phyloP scores from a whole-genome alignment of 1,284 basidiomycete genomes.

The Coniferiporia weirii region DNA sequence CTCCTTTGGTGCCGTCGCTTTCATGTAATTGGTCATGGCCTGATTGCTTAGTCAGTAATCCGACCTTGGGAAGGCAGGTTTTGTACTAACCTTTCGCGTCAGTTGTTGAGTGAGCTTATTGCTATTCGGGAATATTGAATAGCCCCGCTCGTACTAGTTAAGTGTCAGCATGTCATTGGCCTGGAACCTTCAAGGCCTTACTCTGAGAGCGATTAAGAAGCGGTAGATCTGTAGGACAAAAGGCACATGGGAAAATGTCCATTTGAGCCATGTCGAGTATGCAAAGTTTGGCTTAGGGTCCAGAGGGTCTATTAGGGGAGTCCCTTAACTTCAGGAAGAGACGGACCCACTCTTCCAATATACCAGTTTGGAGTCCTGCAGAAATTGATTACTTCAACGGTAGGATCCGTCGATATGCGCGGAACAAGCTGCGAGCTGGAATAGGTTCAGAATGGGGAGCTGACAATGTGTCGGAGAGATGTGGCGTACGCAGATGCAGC shows the following conservation, averaged over 20 bases:
- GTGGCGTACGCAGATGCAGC: conserved; percentile 51
- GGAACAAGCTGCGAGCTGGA: conserved; percentile 49
- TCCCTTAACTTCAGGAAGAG: too few relatives aligned
- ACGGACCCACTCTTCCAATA: not conserved
- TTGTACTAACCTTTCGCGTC: conserved; percentile 9
- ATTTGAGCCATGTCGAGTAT: conserved; percentile 40
- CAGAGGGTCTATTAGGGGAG: too few relatives aligned
- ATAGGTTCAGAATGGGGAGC: conserved; percentile 1
- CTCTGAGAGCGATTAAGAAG: conserved; percentile 34
- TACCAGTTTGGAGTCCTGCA: conserved; percentile 46
- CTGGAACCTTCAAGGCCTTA: too few relatives aligned
- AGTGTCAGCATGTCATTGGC: not conserved
- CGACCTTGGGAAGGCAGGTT: too few relatives aligned
- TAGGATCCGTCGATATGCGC: conserved; percentile 41
- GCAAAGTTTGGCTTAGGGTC: conserved; percentile 26
- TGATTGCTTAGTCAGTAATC: too few relatives aligned
- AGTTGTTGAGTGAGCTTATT: conserved; percentile 4
- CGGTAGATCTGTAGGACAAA: conserved; percentile 43
- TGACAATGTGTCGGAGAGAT: too few relatives aligned
- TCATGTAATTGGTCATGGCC: too few relatives aligned
- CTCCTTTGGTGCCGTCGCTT: conserved; percentile 35
- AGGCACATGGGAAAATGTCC: conserved; percentile 46
- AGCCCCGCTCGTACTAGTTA: conserved; percentile 13
- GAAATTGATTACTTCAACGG: conserved; percentile 47
- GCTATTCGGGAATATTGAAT: conserved; percentile 14